Percentiles rank a stretch among this genome's conserved stretches.
Conservation (phyloP, 805 yeast species). For the Kodamaea leandrae region DNA sequence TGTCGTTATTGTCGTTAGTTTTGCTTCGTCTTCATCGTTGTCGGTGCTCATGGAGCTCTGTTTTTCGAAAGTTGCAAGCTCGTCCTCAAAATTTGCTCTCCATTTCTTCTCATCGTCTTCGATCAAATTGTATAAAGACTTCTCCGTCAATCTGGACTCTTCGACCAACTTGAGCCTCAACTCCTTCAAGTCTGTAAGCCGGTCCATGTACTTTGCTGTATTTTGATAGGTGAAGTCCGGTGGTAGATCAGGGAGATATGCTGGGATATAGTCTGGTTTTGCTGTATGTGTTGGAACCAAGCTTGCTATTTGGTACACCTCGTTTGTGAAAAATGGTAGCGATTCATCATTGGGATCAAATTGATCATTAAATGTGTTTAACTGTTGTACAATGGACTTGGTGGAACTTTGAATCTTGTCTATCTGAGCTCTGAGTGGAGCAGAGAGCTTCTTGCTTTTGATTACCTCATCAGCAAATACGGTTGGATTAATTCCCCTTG, state of each 20-base stretch:
- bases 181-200: constrained; percentile 65
- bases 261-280: constrained; percentile 54
- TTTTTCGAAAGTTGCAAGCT: constrained; percentile 14
- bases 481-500: constrained; percentile 38
- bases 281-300: constrained; percentile 51
- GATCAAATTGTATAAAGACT: constrained; percentile 63
- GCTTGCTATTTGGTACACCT: constrained; percentile 48
- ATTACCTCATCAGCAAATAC: constrained; percentile 40
- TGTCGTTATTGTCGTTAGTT: not conserved
- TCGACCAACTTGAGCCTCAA: constrained; percentile 70
- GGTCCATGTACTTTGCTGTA: constrained; percentile 64
- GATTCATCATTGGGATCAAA: constrained; percentile 35
- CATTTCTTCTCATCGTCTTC: constrained; percentile 36
- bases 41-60: not conserved
- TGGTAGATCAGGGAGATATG: constrained; percentile 84
- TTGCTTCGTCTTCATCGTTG: not conserved
- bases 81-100: constrained; percentile 27
- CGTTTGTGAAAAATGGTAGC: constrained; percentile 52
- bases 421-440: constrained; percentile 12
- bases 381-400: constrained; percentile 12
- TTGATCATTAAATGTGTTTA: constrained; percentile 7
- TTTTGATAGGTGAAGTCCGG: constrained; percentile 89
- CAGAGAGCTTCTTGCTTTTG: constrained; percentile 19
- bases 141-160: constrained; percentile 79
- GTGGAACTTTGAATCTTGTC: constrained; percentile 12